phyloP scores from a whole-genome alignment of 306 rosid genomes.

The Corylus americana region DNA sequence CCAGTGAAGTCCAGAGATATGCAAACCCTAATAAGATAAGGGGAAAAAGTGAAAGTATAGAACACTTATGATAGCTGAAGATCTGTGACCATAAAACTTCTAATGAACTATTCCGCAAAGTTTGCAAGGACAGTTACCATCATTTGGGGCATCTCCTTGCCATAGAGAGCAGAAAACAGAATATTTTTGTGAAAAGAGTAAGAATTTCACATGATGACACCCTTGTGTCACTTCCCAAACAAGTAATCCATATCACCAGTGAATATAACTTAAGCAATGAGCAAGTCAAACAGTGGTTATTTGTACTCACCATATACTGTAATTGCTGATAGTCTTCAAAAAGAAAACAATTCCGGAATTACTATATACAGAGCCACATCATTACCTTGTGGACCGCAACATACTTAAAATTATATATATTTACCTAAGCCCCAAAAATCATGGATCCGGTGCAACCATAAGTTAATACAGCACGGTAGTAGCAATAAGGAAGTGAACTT shows the following conservation, averaged over 20 bases:
- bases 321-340: constrained; percentile 25
- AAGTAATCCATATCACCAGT: constrained; percentile 28
- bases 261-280: constrained; percentile 20
- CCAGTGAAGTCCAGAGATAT: constrained; percentile 47
- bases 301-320: constrained; percentile 1
- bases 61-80: constrained; percentile 39
- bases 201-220: constrained; percentile 42
- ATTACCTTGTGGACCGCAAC: constrained; percentile 26
- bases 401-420: constrained; percentile 8
- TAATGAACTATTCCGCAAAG: constrained; percentile 42
- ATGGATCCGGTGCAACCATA: constrained; percentile 27
- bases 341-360: constrained; percentile 19
- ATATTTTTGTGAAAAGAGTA: constrained; percentile 26
- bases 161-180: constrained; percentile 33
- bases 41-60: constrained; percentile 36
- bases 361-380: constrained; percentile 30
- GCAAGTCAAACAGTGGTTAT: constrained; percentile 29
- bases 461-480: constrained; percentile 14
- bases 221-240: constrained; percentile 38
- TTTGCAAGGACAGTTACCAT: constrained; percentile 52
- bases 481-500: constrained; percentile 22
- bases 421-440: constrained; percentile 24
- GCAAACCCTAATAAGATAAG: constrained; percentile 35
- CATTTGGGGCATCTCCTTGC: constrained; percentile 50
- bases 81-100: constrained; percentile 46